Conservation (phyloP, 768 basidiomycete genomes). For the Psilocybe cubensis region DNA sequence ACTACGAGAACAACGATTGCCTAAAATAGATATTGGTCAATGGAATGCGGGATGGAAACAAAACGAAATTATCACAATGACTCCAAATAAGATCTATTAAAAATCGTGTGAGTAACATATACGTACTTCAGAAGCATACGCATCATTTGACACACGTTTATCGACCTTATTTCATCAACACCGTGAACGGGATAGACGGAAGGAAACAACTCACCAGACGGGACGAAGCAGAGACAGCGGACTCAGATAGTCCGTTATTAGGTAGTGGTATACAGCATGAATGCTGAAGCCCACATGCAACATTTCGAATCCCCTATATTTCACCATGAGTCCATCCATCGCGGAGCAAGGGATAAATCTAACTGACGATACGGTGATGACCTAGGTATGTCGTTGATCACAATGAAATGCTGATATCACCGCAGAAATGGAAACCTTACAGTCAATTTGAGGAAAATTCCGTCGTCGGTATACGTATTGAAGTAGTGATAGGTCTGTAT, state of each 20-base stretch:
- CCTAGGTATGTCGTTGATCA: neutral
- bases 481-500: constrained; percentile 4
- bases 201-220: neutral
- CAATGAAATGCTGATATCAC: neutral
- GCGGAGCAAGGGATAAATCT: neutral
- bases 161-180: neutral
- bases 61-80: neutral
- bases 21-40: neutral
- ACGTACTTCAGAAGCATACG: neutral
- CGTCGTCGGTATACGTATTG: constrained; percentile 6
- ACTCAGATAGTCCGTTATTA: neutral
- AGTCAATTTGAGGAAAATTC: neutral
- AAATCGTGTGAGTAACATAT: neutral
- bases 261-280: constrained; percentile 9
- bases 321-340: neutral
- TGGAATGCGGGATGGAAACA: neutral
- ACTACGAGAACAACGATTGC: constrained; percentile 7
- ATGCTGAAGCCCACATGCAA: constrained; percentile 7
- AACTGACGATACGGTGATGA: constrained; percentile 3
- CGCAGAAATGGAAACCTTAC: neutral
- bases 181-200: neutral
- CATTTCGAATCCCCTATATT: constrained; percentile 1
- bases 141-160: neutral
- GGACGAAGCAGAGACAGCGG: constrained; percentile 1
- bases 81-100: neutral